Base-by-base conservation (phyloP, 148 eudicot genomes). In the Silene conica region DNA sequence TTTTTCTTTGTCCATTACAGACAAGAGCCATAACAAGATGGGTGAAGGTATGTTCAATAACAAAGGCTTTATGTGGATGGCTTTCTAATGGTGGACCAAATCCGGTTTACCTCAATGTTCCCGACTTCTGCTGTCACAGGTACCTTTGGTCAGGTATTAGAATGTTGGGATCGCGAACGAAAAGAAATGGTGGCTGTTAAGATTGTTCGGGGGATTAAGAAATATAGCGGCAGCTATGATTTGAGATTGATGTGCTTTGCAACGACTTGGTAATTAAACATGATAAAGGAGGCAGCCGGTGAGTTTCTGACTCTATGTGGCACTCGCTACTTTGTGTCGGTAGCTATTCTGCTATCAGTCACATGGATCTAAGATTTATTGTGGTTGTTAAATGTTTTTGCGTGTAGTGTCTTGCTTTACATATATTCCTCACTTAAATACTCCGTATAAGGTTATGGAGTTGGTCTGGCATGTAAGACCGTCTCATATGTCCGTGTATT, bases 101-200 rank as follows among this genome's bases (percentile, higher is more conserved):
- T 74, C 38, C 25, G 1, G 57, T 2, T n/a, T 58, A 45, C 0
- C 62, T 75, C 43, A 41, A 22, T 34, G 3, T 2, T 16, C 26
- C 54, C 7, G 16, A 67, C 20, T 54, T 67, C 9, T 1, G 28
- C 25, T 48, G 52, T 4, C 74, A 25, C 77, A 90, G 96, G 96
- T 65, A 89, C 96, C 72, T 90, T 90, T 82, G 96, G 93, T n/a
- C 88, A 85, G 77, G 96, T 91, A 45, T 68, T 91, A 61, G 96
- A 91, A 76, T 91, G 96, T 72, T 91, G 93, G 96, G 93, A 91
- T 63, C 83, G 74, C 25, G 96, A 89, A 52, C 43, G 73, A 46
- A 80, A 82, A 22, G 93, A 89, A 76, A 78, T 87, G 86, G 96
- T 91, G 31, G 96, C 96, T 34, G 80, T 89, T 16, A 91, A 91